Conservation (phyloP, 345 rosid species). For the Clausena lansium region DNA sequence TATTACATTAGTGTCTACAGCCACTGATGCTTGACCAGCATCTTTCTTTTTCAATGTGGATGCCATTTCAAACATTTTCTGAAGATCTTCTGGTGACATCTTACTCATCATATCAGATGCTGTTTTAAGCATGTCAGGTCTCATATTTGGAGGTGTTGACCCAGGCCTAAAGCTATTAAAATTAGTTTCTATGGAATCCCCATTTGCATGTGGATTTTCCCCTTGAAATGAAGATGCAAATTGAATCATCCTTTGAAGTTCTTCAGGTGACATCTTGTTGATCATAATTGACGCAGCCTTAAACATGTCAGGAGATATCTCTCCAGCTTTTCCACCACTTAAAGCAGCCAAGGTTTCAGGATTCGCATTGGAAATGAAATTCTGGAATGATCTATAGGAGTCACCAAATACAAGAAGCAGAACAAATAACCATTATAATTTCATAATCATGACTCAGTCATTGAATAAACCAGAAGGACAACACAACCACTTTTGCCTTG, state of each 20-base stretch:
- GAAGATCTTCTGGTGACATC: slow-evolving; percentile 77
- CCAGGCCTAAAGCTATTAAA: slow-evolving; percentile 42
- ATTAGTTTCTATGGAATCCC: slow-evolving; percentile 30
- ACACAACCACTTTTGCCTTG: neutral
- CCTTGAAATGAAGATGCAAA: slow-evolving; percentile 75
- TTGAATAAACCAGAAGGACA: neutral
- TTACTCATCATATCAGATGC: slow-evolving; percentile 83
- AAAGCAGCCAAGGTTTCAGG: slow-evolving; percentile 67
- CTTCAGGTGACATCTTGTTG: slow-evolving; percentile 83
- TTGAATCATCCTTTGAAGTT: slow-evolving; percentile 81
- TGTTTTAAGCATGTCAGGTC: slow-evolving; percentile 80
- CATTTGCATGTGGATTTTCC: slow-evolving; percentile 38
- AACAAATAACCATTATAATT: neutral
- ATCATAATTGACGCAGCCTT: slow-evolving; percentile 84
- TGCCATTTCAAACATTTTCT: slow-evolving; percentile 84
- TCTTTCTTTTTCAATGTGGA: slow-evolving; percentile 52
- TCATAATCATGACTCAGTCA: neutral
- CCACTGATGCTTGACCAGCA: slow-evolving; percentile 34
- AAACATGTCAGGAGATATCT: slow-evolving; percentile 78
- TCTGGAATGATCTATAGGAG: slow-evolving; percentile 63
- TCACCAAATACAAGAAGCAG: slow-evolving; percentile 15
- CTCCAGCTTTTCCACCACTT: slow-evolving; percentile 73
- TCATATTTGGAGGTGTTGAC: slow-evolving; percentile 43
- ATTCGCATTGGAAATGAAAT: slow-evolving; percentile 71
- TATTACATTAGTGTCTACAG: slow-evolving; percentile 16